phyloP scores from a whole-genome alignment of 139 green algal species.

The Volvox africanus region DNA sequence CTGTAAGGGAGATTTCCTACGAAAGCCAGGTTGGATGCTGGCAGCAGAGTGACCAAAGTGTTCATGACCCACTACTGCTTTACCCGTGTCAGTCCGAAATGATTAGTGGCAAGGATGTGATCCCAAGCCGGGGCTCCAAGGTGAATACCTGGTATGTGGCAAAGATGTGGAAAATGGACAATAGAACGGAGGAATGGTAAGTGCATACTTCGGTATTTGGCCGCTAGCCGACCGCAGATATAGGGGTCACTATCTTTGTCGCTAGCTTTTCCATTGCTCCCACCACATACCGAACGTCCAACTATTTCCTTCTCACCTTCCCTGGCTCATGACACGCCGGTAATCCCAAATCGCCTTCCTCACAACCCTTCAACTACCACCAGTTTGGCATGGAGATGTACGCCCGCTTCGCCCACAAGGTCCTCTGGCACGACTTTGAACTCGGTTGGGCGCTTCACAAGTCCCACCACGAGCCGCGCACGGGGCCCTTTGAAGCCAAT shows the following conservation, averaged over 20 bases:
- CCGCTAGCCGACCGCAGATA: too few species aligned
- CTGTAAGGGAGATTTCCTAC: too few species aligned
- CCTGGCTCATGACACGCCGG: background rate
- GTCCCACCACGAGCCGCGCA: conserved; percentile 91
- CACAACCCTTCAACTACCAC: background rate
- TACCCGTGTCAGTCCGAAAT: too few species aligned
- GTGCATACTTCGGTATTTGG: background rate
- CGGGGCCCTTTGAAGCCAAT: conserved; percentile 96
- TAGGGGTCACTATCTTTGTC: too few species aligned
- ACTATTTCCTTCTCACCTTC: background rate
- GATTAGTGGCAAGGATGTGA: background rate
- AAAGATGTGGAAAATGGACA: background rate
- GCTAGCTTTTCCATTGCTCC: background rate
- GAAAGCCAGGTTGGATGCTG: too few species aligned
- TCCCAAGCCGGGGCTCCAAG: background rate
- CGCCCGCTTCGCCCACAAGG: conserved; percentile 92
- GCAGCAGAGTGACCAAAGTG: too few species aligned
- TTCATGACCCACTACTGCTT: too few species aligned
- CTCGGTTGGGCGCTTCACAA: conserved; percentile 91
- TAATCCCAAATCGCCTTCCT: background rate
- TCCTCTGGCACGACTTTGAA: conserved; percentile 93
- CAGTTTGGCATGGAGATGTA: conserved; percentile 91
- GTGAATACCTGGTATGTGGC: background rate
- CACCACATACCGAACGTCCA: background rate
- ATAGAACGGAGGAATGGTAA: background rate